Base-by-base conservation (phyloP, 2,329 filamentous ascomycete genomes). In the Chlorencoelia australis region DNA sequence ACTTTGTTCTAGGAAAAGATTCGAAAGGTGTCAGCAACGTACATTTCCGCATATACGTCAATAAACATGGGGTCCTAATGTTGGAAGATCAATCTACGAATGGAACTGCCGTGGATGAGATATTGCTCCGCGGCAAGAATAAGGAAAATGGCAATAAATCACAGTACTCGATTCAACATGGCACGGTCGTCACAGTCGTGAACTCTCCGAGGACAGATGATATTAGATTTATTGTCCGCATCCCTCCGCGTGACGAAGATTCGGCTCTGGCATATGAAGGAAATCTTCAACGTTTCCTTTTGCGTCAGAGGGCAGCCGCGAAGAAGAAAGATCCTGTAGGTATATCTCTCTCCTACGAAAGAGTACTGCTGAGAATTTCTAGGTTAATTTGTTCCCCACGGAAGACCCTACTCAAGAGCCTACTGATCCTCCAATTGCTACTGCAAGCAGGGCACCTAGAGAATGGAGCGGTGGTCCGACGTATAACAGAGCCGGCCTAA, bases 1-100 rank as follows among this genome's bases (percentile, higher is more conserved):
- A 98, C 52, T 66, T 84, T 34, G 61, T 79, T 40, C 62, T 88
- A 30, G 71, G 72, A 49, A 59, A 64, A 22, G 81, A 89, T 47
- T 71, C 73, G 1, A 81, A 75, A 56, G 73, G 83, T 28, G 72
- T 98, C 41, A 96, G 89, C 65, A 95, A 96, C 55, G 71, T 82
- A n/a, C 91, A 98, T 57, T 98, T 96, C 57, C 80, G 86, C 35
- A 94, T 98, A 43, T 94, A 82, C 54, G 69, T 94, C 50, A 98
- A 93, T 51, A 67, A 77, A n/a, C 75, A 84, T 45, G 85, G 82
- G 18, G 79, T 83, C 39, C 70, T 95, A 46, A 94, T 98, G 86
- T 66, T 96, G 9, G 80, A 94, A 58, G 91, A 98, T 55, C 73
- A 79, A 55, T 96, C 91, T 0, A 95, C 87, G n/a, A 98, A 96